A percentile compares a stretch with the other conserved stretches of the same genome.
Evolutionary conservation across 306 rosid species (phyloP).

Genomic region (Datisca glomerata): DNA sequence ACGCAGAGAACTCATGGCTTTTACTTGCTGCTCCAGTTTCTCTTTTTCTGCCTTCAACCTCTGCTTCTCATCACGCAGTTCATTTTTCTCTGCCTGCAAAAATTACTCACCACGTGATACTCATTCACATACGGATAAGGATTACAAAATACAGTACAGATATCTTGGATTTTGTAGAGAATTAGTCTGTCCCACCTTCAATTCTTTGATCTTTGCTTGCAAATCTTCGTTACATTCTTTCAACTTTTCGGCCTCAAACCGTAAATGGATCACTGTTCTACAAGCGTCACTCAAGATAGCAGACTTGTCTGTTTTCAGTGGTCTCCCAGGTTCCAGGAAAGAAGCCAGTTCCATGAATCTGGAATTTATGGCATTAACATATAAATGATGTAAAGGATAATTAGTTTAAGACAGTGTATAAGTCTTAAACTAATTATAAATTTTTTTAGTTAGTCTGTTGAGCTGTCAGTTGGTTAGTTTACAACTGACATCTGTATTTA

Average conservation of each 20-base stretch:
- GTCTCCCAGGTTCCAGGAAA: conserved; percentile 65
- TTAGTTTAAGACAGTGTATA: no score
- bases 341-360: conserved; percentile 71
- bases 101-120: no score
- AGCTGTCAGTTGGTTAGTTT: no score
- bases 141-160: no score
- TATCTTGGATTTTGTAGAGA: no score
- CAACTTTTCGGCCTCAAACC: conserved; percentile 45
- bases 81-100: background rate
- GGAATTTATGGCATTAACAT: no score
- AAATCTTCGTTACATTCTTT: conserved; percentile 40
- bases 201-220: conserved; percentile 49
- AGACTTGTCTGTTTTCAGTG: conserved; percentile 63
- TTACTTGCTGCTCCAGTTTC: background rate
- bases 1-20: background rate
- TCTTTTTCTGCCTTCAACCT: background rate
- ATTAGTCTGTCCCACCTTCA: conserved; percentile 37
- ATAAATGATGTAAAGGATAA: no score
- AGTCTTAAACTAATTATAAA: no score
- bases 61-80: background rate
- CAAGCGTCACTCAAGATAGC: conserved; percentile 52
- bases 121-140: no score
- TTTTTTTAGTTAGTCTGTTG: no score
- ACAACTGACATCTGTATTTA: no score
- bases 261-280: conserved; percentile 50